A percentile compares a stretch with the other conserved stretches of the same genome.
Conservation (phyloP, 306 rosid species). For the Quercus ilex region DNA sequence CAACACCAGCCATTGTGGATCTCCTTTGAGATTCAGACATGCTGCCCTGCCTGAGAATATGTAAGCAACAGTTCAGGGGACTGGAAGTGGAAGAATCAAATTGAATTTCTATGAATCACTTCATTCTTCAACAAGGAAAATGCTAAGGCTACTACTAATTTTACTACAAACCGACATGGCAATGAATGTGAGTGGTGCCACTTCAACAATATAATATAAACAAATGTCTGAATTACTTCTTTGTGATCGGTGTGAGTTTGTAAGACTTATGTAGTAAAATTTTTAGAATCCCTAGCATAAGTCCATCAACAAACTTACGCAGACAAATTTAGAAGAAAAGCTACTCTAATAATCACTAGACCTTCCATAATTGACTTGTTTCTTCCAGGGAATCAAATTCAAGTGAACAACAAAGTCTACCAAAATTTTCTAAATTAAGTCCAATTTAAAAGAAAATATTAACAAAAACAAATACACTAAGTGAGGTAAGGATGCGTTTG, state of each 20-base stretch:
- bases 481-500: slow-evolving; percentile 23
- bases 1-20: slow-evolving; percentile 39
- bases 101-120: neutral
- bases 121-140: slow-evolving; percentile 1
- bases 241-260: too few relatives aligned
- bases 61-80: slow-evolving; percentile 20
- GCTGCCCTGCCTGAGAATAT: slow-evolving; percentile 34
- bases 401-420: neutral
- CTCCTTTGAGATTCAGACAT: slow-evolving; percentile 52
- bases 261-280: too few relatives aligned
- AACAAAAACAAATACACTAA: neutral
- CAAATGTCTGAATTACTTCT: too few relatives aligned
- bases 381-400: slow-evolving; percentile 14
- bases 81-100: slow-evolving; percentile 1
- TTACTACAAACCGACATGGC: too few relatives aligned
- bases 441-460: slow-evolving; percentile 10
- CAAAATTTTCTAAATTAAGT: slow-evolving; percentile 5
- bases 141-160: too few relatives aligned
- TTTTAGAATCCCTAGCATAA: too few relatives aligned
- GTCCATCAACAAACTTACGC: neutral
- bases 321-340: neutral
- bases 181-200: too few relatives aligned
- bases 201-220: too few relatives aligned
- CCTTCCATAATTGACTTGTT: neutral
- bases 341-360: neutral